Base-by-base conservation (phyloP, 2,329 filamentous ascomycete genomes). In the Colletotrichum sp. region DNA sequence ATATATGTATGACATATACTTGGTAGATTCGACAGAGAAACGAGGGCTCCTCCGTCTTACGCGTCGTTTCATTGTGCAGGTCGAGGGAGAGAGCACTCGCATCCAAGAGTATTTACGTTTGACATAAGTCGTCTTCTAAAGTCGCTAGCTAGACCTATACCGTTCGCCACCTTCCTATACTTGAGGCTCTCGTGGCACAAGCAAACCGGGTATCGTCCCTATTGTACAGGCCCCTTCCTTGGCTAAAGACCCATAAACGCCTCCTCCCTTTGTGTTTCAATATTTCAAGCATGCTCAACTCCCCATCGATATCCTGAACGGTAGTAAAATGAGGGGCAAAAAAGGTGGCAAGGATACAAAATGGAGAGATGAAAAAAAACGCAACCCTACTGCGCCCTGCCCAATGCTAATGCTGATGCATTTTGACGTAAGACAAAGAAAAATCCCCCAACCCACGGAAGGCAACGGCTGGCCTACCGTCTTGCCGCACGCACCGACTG, bases 121-220 rank as follows among this genome's bases (percentile, higher is more conserved):
- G 30, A 55, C 28, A 36, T 36, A 67, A 67, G 44, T 67, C 44
- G 28, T 55, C 64, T 67, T 52, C 64, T 67, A 67, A 55, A n/a
- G 13, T 55, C 59, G 16, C 67, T 49, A 28, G 64, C 67, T 71
- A 18, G 39, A 59, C 21, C 59, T 34, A 71, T 36, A 57, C 64
- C 32, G 18, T 76, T 76, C 64, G 74, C 74, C 71, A 69, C 28
- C 44, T 59, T 76, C 44, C 74, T 32, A 67, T 75, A 52, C 49
- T 36, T 69, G 55, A 39, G 65, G 71, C 74, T 68, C 74, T 69
- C 65, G 26, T 28, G 60, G 71, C 59, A 49, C 59, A 55, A 76
- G 75, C 66, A 67, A 24, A 74, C 74, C 52, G 75, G 75, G 75
- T 76, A 76, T 76, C 75, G 75, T 75, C 72, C 75, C 55, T 75